Evolutionary conservation across 306 rosid species (phyloP), one percentile per base, ranked within the genome.

Genomic region (Morella rubra): DNA sequence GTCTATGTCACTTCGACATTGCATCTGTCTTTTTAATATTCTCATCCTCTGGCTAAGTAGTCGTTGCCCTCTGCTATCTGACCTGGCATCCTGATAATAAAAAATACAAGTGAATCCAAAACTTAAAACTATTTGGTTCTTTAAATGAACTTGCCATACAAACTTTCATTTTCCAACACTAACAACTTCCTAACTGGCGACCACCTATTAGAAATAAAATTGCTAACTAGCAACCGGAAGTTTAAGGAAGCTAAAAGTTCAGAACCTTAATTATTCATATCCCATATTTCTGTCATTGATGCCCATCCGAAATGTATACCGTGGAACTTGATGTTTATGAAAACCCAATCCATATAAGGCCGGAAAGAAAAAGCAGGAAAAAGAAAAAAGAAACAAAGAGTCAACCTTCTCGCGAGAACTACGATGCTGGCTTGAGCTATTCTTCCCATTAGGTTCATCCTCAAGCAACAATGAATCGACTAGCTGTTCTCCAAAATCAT

Each of bases 1-100:
- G 69, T 88, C 91, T 55, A 95, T 92, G 84, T 95, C 99, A 78
- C 82, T 68, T 40, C 97, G 97, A 72, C 92, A 90, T 46, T 69
- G 77, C 75, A 78, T 81, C 78, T 84, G 89, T 80, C 89, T 87
- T 81, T 83, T 86, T 49, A 77, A 82, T 4, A n/a, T 65, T 81
- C 99, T 92, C 52, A 71, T 84, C 73, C 96, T 82, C 86, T 89
- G 99, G 59, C 76, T 87, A 76, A 95, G 88, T 44, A 87, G 81
- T 8, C 32, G 71, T 46, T 85, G 85, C 60, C 99, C 99, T 81
- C 99, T 84, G 78, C 84, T 80, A 81, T 92, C 97, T 19, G 83
- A 80, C 76, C 97, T 90, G 62, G 79, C 88, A 86, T 90, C 99
- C 99, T 95, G 90, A 67, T 67, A 65, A 81, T 46, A 68, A 84